Base-by-base conservation (phyloP, 345 rosid species). In the Populus davidiana region DNA sequence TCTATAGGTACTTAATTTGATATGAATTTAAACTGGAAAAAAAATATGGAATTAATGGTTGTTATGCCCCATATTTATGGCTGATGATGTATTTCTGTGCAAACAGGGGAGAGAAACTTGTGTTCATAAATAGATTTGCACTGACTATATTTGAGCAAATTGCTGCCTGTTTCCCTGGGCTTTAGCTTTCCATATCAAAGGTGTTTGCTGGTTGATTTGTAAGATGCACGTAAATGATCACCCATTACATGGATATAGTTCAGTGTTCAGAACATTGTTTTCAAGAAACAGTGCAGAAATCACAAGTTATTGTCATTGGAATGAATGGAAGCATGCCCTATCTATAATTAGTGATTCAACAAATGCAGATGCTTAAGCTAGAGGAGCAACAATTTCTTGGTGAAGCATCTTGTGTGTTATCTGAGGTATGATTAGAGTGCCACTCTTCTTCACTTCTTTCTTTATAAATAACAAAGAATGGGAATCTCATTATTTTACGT, bases 321-420 rank as follows among this genome's bases (percentile, higher is more conserved):
- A 71, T 59, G 31, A 33, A 73, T 76, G 33, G 65, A 49, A 76
- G 20, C 39, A 23, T 71, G 56, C 68, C 17, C 43, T 44, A 63
- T 4, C 54, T 43, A 71, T 70, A 76, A 71, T 43, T 11, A 59
- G 64, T 70, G 68, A 65, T 76, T 86, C 71, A 54, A 73, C 71
- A 59, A n/a, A 36, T 83, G 80, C 89, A 91, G 95, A 86, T 79
- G 88, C 93, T 88, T 81, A 91, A 83, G 88, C 84, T 91, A 79
- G 95, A 88, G 5, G 92, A 91, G 79, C 95, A 89, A 75, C 91
- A 91, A 75, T 87, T 81, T 83, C 93, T 91, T 69, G 95, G 93
- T 64, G 93, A 91, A 83, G 91, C 91, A 63, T 80, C 88, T 63
- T 85, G 90, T 79, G 78, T 72, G 18, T 83, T 91, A 64, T 87